Conservation (phyloP, 176 grass and related monocot genomes). For the Eragrostis curvula region DNA sequence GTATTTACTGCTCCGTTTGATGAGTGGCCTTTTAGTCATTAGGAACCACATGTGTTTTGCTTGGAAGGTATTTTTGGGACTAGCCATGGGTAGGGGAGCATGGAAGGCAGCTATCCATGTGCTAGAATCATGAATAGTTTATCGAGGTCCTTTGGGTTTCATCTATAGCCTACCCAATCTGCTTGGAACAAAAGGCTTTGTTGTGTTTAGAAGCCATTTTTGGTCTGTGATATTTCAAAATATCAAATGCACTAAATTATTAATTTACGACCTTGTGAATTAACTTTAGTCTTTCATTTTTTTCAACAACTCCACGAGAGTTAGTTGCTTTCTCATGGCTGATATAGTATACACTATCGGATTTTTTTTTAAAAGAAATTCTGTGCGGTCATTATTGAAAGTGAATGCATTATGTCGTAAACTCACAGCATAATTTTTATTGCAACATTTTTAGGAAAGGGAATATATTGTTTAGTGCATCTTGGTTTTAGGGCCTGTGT, state of each 20-base stretch:
- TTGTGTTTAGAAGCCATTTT: conserved; percentile 9
- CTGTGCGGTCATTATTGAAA: no score
- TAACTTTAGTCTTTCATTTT: neutral
- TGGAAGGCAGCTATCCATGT: no score
- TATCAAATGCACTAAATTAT: neutral
- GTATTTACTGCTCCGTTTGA: conserved; percentile 2
- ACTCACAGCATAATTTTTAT: no score
- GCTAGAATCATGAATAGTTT: no score
- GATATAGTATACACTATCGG: no score
- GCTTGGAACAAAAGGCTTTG: no score
- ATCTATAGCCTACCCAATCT: no score
- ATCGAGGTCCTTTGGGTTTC: no score
- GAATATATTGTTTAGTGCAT: neutral
- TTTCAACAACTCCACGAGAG: neutral
- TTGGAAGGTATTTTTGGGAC: no score
- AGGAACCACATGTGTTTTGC: neutral
- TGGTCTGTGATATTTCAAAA: neutral
- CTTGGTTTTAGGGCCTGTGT: neutral
- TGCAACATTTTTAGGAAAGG: no score
- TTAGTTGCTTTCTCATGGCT: neutral
- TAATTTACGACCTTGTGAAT: neutral
- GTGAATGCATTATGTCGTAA: neutral
- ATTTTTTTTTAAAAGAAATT: no score
- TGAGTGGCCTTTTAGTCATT: conserved; percentile 18
- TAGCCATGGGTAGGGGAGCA: no score